A percentile compares a stretch with the other conserved stretches of the same genome.
Conservation (phyloP, 1,284 basidiomycete species). For the Hemileia vastatrix region DNA sequence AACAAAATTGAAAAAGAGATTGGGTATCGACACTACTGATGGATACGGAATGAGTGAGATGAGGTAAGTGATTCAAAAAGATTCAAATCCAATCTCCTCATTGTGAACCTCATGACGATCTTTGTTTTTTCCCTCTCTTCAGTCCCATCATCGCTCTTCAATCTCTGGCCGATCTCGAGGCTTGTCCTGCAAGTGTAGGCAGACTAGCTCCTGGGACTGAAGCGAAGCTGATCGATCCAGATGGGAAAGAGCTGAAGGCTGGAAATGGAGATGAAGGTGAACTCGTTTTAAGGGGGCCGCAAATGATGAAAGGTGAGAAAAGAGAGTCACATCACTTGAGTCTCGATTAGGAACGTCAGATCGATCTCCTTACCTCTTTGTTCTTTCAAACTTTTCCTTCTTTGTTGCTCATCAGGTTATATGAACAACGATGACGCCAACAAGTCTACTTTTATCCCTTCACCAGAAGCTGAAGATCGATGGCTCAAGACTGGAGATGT, state of each 20-base stretch:
- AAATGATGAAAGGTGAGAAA: constrained; percentile 33
- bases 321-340: not conserved
- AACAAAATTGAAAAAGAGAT: constrained; percentile 30
- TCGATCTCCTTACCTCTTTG: not conserved
- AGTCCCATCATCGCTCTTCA: constrained; percentile 39
- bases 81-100: no score
- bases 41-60: constrained; percentile 43
- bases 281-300: constrained; percentile 37
- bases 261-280: constrained; percentile 33
- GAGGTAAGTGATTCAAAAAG: not conserved
- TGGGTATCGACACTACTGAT: constrained; percentile 36
- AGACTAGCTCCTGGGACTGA: constrained; percentile 36
- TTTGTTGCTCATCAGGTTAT: constrained; percentile 28
- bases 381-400: not conserved
- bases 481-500: not conserved
- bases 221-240: constrained; percentile 31
- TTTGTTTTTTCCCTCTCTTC: constrained; percentile 16
- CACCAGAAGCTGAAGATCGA: not conserved
- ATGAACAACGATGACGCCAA: constrained; percentile 39
- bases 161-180: constrained; percentile 31
- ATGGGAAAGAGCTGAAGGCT: constrained; percentile 26
- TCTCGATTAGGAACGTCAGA: not conserved
- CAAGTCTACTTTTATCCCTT: constrained; percentile 27
- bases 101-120: no score
- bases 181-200: constrained; percentile 32